Evolutionary conservation across 78 protist genomes (phyloP).

Genomic region (slime mould (Dictyostelium discoideum)): dicty_2.7 NC_007089.4:172501-173000

Average conservation of each 20-base stretch:
- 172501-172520: too few species aligned
- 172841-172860: background rate
- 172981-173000: background rate
- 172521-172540: too few species aligned
- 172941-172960: conserved; percentile 48
- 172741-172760: background rate
- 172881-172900: too few species aligned
- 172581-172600: too few species aligned
- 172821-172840: background rate
- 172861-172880: too few species aligned
- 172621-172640: background rate
- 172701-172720: background rate
- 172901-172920: background rate
- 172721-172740: background rate
- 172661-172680: background rate
- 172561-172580: too few species aligned
- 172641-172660: background rate
- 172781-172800: too few species aligned
- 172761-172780: background rate
- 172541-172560: too few species aligned
- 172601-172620: too few species aligned
- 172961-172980: conserved; percentile 82
- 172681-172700: background rate
- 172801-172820: background rate
- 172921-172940: background rate